Percentiles rank a stretch among this genome's conserved stretches.
Conservation (phyloP, 768 basidiomycete species). For the Hygrophorus russula region DNA sequence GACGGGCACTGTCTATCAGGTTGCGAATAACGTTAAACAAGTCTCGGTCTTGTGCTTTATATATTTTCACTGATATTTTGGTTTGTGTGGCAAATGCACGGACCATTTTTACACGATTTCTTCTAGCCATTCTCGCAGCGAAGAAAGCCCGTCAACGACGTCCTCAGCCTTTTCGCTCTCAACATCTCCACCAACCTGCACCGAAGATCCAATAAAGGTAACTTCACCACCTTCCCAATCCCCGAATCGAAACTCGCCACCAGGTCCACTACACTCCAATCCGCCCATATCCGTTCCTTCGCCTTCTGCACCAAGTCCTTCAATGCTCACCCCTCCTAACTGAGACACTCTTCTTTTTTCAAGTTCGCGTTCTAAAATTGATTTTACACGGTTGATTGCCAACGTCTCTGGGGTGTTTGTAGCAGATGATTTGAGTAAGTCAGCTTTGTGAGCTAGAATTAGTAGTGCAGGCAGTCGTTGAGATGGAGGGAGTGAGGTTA, state of each 20-base stretch:
- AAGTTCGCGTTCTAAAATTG: conserved; percentile 74
- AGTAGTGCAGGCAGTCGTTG: conserved; percentile 46
- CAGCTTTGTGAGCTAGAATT: conserved; percentile 69
- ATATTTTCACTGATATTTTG: not conserved
- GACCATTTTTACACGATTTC: conserved; percentile 10
- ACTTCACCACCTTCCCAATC: conserved; percentile 85
- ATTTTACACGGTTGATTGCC: conserved; percentile 60
- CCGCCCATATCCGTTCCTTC: conserved; percentile 59
- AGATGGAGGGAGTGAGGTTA: conserved; percentile 67
- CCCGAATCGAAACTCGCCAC: conserved; percentile 54
- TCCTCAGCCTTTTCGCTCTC: conserved; percentile 1
- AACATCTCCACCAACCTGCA: conserved; percentile 12
- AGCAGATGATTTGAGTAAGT: conserved; percentile 46
- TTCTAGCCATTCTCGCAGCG: not conserved
- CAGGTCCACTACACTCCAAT: conserved; percentile 51
- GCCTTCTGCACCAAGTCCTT: conserved; percentile 64
- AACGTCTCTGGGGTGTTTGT: conserved; percentile 26
- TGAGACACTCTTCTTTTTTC: conserved; percentile 64
- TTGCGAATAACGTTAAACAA: conserved; percentile 5
- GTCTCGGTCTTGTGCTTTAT: not conserved
- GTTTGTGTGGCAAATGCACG: too few relatives aligned
- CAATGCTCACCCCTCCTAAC: conserved; percentile 55
- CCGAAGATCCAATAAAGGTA: conserved; percentile 50
- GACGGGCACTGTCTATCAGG: conserved; percentile 14
- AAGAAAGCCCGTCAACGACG: not conserved